Base-by-base conservation (phyloP, 805 yeast species). In the Starmerella geochares region DNA sequence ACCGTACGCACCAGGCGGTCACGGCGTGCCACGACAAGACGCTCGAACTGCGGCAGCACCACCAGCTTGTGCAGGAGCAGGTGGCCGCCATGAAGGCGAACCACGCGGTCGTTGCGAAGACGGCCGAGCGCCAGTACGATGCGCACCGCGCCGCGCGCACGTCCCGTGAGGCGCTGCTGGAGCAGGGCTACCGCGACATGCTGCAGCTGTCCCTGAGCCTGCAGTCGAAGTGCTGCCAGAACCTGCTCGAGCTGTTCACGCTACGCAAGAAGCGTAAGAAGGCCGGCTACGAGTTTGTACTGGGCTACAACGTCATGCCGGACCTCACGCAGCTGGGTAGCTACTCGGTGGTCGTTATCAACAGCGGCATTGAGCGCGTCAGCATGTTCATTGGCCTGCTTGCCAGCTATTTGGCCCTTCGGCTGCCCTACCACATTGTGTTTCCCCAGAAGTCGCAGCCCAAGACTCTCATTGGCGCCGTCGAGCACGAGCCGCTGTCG, bases 331-430 rank as follows among this genome's bases (percentile, higher is more conserved):
- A 58, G 24, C 52, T 65, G 16, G 60, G 60, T 9, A 60, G 58
- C 42, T 65, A 65, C 55, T 52, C 63, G 13, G 51, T 55, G n/a
- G 53, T 60, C 9, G 54, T 58, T 8, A 51, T 65, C 25, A 65
- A 64, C 50, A 52, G 59, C 39, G 62, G 66, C 10, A 35, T 66
- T 25, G 69, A 66, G 48, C 54, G 69, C 19, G 57, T 65, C 19
- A 58, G 63, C n/a, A 58, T 49, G 33, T 64, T 65, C 43, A 41
- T 54, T 3, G 52, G 56, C 25, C 61, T 65, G 27, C 53, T 61
- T 13, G 64, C 67, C 2, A 58, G 60, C 52, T 66, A 66, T 42
- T 54, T 63, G 9, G 64, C 63, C 20, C 46, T 63, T 4, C 57
- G 58, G 32, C 57, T 65, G 32, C 69, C 69, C 3, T 63, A 55